Base-by-base conservation (phyloP, 2,329 filamentous ascomycete species). In the Parafenestella ontariensis region DNA sequence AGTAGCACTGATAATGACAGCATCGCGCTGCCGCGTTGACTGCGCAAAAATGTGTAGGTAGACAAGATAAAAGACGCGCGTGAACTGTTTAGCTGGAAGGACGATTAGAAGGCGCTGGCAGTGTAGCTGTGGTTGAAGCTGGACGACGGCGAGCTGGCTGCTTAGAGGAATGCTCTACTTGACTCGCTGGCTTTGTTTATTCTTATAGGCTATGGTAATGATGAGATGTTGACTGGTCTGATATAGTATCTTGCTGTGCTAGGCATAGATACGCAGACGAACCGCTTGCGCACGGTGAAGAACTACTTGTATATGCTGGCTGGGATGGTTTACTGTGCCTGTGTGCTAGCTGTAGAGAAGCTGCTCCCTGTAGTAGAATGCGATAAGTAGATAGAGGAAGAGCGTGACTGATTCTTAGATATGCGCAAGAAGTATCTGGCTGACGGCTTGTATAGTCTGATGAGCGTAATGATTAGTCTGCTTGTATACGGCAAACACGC, bases 391-490 rank as follows among this genome's bases (percentile, higher is more conserved):
- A n/a, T n/a, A n/a, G n/a, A n/a, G n/a, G n/a, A n/a, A n/a, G n/a
- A n/a, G n/a, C n/a, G n/a, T n/a, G n/a, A n/a, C n/a, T n/a, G n/a
- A n/a, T n/a, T n/a, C n/a, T n/a, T n/a, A n/a, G 15, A 36, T 15
- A 53, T 51, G 41, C 49, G 54, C 21, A 40, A 40, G 18, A 37
- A 58, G 37, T 67, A 56, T 56, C 50, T 68, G 37, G 55, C 54
- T 15, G 53, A 68, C 23, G 36, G 64, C 23, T 54, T 49, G 17
- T 64, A 57, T 26, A 66, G 64, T 47, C 52, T 49, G 15, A 66
- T 66, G 23, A 65, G 64, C 29, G 52, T 45, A 36, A 64, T 63
- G 23, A 23, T 66, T 9, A 68, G 59, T 53, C 47, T 68, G 31
- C 49, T n/a, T n/a, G n/a, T n/a, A n/a, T n/a, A n/a, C n/a, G n/a